Percentiles rank a stretch among this genome's conserved stretches.
phyloP scores from a whole-genome alignment of 2,329 filamentous ascomycete species.

The Decorospora gaudefroyi region DNA sequence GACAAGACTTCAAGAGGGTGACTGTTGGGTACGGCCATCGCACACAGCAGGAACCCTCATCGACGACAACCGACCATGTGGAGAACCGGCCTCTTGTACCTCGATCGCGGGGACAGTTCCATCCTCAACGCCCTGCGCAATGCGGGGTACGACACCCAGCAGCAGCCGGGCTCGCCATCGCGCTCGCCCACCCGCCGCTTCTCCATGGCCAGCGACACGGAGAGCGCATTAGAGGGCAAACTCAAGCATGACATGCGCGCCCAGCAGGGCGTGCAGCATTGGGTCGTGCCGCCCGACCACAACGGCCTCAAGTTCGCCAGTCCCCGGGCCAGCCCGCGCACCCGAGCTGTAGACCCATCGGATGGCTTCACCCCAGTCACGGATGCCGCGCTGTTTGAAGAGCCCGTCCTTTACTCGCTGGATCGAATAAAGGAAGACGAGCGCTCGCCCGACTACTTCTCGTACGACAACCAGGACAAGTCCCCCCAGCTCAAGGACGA shows the following conservation, averaged over 20 bases:
- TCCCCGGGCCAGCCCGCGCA: constrained; percentile 15
- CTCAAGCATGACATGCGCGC: constrained; percentile 15
- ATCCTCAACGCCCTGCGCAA: constrained; percentile 27
- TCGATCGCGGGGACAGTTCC: constrained; percentile 30
- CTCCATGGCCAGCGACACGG: constrained; percentile 22
- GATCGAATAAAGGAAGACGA: constrained; percentile 22
- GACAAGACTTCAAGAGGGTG: constrained; percentile 20
- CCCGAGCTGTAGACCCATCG: constrained; percentile 13
- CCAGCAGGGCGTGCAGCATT: constrained; percentile 18
- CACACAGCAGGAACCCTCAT: constrained; percentile 20
- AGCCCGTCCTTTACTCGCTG: constrained; percentile 23
- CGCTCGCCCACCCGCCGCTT: constrained; percentile 21
- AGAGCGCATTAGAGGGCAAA: constrained; percentile 15
- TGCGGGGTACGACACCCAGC: constrained; percentile 25
- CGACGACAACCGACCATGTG: constrained; percentile 28
- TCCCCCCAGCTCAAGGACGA: constrained; percentile 18
- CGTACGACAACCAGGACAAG: constrained; percentile 14
- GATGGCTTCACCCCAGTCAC: constrained; percentile 22
- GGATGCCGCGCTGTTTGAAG: constrained; percentile 28
- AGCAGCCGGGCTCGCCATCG: constrained; percentile 20
- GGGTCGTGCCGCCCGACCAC: constrained; percentile 16
- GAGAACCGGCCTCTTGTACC: constrained; percentile 29
- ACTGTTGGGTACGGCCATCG: constrained; percentile 19
- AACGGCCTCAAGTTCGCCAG: constrained; percentile 24
- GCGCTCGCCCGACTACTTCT: constrained; percentile 18